These are phyloP conservation scores for Wickerhamiella cacticola DNA, from an alignment of 805 yeast genomes.

Conservation along the genomic window DNA sequence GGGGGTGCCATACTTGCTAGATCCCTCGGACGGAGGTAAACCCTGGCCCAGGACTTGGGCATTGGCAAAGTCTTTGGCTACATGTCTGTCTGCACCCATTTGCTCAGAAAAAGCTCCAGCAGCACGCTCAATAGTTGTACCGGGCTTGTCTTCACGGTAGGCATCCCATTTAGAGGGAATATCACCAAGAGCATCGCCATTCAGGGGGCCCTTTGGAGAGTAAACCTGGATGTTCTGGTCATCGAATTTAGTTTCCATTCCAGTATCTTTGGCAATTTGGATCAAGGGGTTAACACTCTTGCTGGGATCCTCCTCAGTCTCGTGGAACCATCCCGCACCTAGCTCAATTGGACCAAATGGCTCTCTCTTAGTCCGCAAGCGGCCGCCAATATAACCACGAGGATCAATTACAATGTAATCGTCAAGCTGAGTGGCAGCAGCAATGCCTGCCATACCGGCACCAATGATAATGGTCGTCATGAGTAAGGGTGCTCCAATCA, in stretches of 20 bases:
- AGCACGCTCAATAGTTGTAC: constrained; percentile 15
- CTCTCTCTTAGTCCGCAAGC: constrained; percentile 18
- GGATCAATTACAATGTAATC: constrained; percentile 25
- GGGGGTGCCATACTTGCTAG: constrained; percentile 1
- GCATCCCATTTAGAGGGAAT: constrained; percentile 16
- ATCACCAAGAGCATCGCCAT: constrained; percentile 12
- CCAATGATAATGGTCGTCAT: constrained; percentile 25
- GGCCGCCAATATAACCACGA: constrained; percentile 28
- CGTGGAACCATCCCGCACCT: constrained; percentile 26
- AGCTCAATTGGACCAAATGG: constrained; percentile 18
- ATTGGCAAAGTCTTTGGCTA: background rate
- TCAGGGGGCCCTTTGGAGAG: constrained; percentile 16
- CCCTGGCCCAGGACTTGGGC: constrained; percentile 12
- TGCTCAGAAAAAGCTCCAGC: constrained; percentile 12
- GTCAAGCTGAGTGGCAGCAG: constrained; percentile 25
- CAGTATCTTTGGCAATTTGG: constrained; percentile 17
- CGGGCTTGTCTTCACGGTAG: constrained; percentile 14
- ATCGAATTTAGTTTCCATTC: constrained; percentile 18
- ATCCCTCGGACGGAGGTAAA: background rate
- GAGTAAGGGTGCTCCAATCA: background rate
- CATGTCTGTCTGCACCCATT: background rate
- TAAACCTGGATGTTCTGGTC: constrained; percentile 18
- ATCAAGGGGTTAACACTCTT: constrained; percentile 18
- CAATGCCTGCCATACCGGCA: constrained; percentile 28
- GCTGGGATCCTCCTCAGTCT: constrained; percentile 14